phyloP scores from a whole-genome alignment of 2,329 filamentous ascomycete species.

The Pseudonectria buxi region DNA sequence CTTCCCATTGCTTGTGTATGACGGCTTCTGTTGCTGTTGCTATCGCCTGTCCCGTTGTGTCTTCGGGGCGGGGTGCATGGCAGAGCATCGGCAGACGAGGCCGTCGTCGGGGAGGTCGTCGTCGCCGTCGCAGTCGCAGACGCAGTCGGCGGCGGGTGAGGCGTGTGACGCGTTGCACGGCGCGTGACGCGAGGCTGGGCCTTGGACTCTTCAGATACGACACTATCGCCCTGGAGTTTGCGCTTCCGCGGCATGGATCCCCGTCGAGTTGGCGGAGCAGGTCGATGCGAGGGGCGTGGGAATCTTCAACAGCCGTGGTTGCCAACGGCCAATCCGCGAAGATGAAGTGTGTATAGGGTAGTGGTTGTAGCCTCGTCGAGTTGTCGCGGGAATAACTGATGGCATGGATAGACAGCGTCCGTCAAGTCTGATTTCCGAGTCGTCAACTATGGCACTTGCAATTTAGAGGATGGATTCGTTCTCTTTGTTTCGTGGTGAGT shows the following conservation, averaged over 20 bases:
- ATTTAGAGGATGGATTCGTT: too few relatives aligned
- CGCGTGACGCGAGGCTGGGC: constrained; percentile 23
- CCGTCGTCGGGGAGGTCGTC: constrained; percentile 3
- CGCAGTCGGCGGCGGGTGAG: constrained; percentile 21
- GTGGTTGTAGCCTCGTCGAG: background rate
- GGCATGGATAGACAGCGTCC: too few relatives aligned
- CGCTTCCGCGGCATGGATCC: constrained; percentile 31
- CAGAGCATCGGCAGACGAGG: too few relatives aligned
- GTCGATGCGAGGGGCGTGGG: background rate
- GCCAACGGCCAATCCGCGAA: background rate
- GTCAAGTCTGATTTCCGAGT: too few relatives aligned
- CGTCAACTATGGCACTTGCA: too few relatives aligned
- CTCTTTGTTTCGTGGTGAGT: too few relatives aligned
- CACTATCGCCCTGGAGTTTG: constrained; percentile 26
- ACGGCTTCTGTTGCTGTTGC: too few relatives aligned
- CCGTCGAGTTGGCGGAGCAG: background rate
- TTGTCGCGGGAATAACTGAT: too few relatives aligned
- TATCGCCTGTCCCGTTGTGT: constrained; percentile 5
- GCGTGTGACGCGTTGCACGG: constrained; percentile 35
- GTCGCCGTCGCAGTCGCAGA: constrained; percentile 8
- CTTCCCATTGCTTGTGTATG: constrained; percentile 16
- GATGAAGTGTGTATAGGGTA: background rate
- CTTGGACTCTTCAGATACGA: constrained; percentile 8
- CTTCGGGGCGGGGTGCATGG: constrained; percentile 2
- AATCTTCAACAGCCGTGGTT: background rate